Conservation (phyloP, 345 rosid species). For the Gossypium sturtianum region DNA sequence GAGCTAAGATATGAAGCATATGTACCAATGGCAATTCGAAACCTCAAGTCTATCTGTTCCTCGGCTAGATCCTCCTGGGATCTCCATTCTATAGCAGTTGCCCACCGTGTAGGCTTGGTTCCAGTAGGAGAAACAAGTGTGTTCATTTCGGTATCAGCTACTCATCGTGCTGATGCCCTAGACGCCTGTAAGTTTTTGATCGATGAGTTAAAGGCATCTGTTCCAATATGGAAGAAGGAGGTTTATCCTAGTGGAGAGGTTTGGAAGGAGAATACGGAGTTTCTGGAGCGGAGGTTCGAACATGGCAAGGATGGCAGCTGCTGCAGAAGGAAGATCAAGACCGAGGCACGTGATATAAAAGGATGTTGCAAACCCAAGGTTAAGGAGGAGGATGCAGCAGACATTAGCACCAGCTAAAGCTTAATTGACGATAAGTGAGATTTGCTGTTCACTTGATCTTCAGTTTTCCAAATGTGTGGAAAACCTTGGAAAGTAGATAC, state of each 20-base stretch:
- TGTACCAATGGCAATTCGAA: slow-evolving; percentile 72
- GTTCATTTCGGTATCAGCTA: slow-evolving; percentile 73
- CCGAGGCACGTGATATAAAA: slow-evolving; percentile 22
- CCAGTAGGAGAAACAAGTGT: slow-evolving; percentile 86
- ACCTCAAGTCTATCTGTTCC: slow-evolving; percentile 49
- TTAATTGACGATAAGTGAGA: neutral
- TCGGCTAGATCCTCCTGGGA: slow-evolving; percentile 71
- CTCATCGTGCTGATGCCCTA: slow-evolving; percentile 75
- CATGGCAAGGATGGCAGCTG: slow-evolving; percentile 35
- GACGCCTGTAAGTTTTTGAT: slow-evolving; percentile 82
- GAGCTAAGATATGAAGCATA: slow-evolving; percentile 90
- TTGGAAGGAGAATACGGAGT: slow-evolving; percentile 95
- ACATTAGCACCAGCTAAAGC: neutral
- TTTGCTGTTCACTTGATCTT: too few species aligned
- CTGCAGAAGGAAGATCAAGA: slow-evolving; percentile 26
- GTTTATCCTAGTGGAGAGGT: slow-evolving; percentile 79
- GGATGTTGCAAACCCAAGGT: slow-evolving; percentile 58
- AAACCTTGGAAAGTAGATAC: too few species aligned
- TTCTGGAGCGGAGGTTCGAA: slow-evolving; percentile 51
- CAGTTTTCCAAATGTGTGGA: too few species aligned
- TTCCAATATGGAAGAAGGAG: slow-evolving; percentile 95
- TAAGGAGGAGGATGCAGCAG: slow-evolving; percentile 31
- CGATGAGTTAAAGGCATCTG: slow-evolving; percentile 79
- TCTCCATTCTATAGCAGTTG: slow-evolving; percentile 62
- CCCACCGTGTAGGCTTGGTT: slow-evolving; percentile 75